Evolutionary conservation across 2,329 filamentous ascomycete species (phyloP).

Genomic region (Exophiala spinifera): DNA sequence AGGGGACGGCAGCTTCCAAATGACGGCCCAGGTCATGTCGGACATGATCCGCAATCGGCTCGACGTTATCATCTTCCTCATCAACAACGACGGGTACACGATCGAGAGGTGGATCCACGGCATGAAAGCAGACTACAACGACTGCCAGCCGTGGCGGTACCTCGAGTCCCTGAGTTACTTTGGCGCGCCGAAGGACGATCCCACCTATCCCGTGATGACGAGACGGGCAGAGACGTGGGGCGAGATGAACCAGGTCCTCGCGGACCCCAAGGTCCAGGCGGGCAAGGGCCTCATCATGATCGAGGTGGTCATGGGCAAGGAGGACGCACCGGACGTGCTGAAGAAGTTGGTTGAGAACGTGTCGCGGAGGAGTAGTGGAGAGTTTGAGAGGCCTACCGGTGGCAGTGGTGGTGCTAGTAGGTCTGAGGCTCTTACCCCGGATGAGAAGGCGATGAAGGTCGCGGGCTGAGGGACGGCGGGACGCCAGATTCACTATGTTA

Average conservation of each 20-base stretch:
- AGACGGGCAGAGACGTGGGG: slow-evolving; percentile 26
- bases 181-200: slow-evolving; percentile 26
- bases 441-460: slow-evolving; percentile 24
- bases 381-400: slow-evolving; percentile 5
- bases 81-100: slow-evolving; percentile 61
- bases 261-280: slow-evolving; percentile 34
- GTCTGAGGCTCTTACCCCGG: slow-evolving; percentile 2
- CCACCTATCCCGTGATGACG: slow-evolving; percentile 26
- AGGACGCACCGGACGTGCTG: slow-evolving; percentile 38
- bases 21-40: slow-evolving; percentile 64
- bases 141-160: slow-evolving; percentile 53
- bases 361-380: slow-evolving; percentile 25
- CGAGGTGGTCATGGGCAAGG: slow-evolving; percentile 41
- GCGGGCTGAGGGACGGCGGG: slow-evolving; percentile 11
- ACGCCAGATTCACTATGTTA: no score
- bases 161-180: slow-evolving; percentile 42
- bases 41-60: slow-evolving; percentile 59
- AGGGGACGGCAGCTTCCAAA: slow-evolving; percentile 63
- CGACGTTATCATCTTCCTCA: slow-evolving; percentile 50
- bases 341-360: slow-evolving; percentile 31
- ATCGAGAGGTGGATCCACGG: slow-evolving; percentile 60
- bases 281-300: slow-evolving; percentile 42
- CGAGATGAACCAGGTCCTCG: slow-evolving; percentile 24
- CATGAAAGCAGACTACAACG: slow-evolving; percentile 53
- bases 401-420: neutral